Percentiles rank a stretch among this genome's conserved stretches.
These are phyloP conservation scores for Leishmania aethiopica DNA, from an alignment of 208 protist species.

Conservation along the genomic window DNA sequence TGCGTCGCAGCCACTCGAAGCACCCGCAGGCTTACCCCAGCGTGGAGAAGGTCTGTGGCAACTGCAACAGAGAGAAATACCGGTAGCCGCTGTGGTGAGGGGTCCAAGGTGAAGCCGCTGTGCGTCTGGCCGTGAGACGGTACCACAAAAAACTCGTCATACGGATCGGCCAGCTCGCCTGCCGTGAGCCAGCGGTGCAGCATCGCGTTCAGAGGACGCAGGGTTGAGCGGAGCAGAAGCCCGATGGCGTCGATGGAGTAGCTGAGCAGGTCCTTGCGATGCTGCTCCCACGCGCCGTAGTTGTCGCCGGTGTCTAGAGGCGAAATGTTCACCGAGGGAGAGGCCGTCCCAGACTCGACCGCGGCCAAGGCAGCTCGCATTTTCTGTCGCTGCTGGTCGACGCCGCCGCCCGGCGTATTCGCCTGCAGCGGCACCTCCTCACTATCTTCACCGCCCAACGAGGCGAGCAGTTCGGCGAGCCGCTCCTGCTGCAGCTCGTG, in stretches of 20 bases:
- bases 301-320: not conserved
- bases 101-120: constrained; percentile 68
- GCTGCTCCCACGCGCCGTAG: not conserved
- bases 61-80: constrained; percentile 63
- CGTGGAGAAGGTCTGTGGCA: constrained; percentile 57
- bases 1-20: constrained; percentile 67
- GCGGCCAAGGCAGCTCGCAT: not conserved
- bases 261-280: constrained; percentile 31
- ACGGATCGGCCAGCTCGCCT: constrained; percentile 63
- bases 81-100: constrained; percentile 66
- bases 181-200: constrained; percentile 60
- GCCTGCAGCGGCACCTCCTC: not conserved
- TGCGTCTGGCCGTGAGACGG: constrained; percentile 58
- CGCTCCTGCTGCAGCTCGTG: constrained; percentile 17
- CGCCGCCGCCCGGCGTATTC: not conserved
- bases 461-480: not conserved
- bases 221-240: constrained; percentile 48
- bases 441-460: not conserved
- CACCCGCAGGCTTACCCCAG: constrained; percentile 71
- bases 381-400: not conserved
- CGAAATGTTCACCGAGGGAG: not conserved
- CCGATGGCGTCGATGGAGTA: constrained; percentile 55
- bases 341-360: not conserved
- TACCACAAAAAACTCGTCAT: constrained; percentile 90
- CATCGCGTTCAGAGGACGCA: constrained; percentile 69